Evolutionary conservation across 257 asterid species (phyloP), one percentile per base, ranked within the genome.

Genomic region (Solanum chmielewskii): DNA sequence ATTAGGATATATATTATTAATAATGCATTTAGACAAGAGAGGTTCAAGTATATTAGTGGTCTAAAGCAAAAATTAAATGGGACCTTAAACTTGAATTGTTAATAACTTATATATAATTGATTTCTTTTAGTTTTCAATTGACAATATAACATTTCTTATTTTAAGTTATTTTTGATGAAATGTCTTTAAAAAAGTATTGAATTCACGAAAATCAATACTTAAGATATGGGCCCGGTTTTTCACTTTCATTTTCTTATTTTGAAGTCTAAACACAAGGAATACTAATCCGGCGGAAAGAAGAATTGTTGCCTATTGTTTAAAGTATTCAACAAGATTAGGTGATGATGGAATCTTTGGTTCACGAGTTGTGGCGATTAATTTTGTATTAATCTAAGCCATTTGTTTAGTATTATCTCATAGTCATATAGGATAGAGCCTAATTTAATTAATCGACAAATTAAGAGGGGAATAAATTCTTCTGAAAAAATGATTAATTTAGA

Each of bases 21-120:
- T 0, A 0, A 33, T 33, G 35, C 0, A 33, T 33, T 33, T 33
- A 4, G 35, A 33, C 5, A 33, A 1, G 1, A 33, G 1, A 1
- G 5, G 5, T 33, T 33, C 35, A 33, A 33, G 5, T 5, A 33
- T 33, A 33, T 33, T 33, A 33, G 35, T 33, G 35, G 1, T 1
- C 5, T 33, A 33, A 4, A 33, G 1, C 5, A 33, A 33, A 33
- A 33, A 33, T 33, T 5, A 33, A 33, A 4, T 33, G 1, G 0
- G 35, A 33, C 35, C 0, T 33, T 33, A 33, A 33, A 33, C 5
- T 33, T 33, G 35, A 33, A 33, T 33, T 33, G 5, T 33, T 33
- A 33, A 33, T 33, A 33, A 3, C 35, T 33, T 33, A 33, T 33
- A 33, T 33, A 33, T 33, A 33, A 33, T 33, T 33, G 5, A 33